Conservation (phyloP, 75 land plant genomes). For the Pinus taeda region DNA sequence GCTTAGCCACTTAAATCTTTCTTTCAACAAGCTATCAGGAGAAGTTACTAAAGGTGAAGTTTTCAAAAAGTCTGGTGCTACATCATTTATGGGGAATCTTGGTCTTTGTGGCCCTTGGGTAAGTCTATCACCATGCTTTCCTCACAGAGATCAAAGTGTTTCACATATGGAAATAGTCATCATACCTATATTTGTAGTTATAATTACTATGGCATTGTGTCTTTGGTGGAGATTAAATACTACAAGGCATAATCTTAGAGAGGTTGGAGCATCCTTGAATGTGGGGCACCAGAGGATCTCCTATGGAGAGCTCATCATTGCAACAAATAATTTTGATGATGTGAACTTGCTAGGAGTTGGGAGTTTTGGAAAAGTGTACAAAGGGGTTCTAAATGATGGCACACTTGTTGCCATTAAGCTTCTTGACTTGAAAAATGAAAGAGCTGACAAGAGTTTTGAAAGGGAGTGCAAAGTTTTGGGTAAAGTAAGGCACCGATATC, state of each 20-base stretch:
- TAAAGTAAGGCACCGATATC: conserved; percentile 20
- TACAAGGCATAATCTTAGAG: background rate
- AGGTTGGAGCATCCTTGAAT: background rate
- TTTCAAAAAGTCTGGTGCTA: background rate
- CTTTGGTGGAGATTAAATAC: background rate
- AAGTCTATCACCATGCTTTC: background rate
- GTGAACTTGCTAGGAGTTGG: conserved; percentile 9
- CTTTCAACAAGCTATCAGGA: conserved; percentile 23
- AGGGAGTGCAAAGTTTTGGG: conserved; percentile 25
- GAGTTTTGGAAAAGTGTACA: conserved; percentile 5
- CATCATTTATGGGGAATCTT: conserved; percentile 14
- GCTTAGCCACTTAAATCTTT: conserved; percentile 31
- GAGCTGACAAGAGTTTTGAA: conserved; percentile 13
- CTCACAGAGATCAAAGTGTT: background rate
- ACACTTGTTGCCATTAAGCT: conserved; percentile 35
- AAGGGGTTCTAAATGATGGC: conserved; percentile 19
- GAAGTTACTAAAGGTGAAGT: conserved; percentile 10
- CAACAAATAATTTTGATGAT: conserved; percentile 7
- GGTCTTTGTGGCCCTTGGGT: conserved; percentile 11
- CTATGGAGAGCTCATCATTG: background rate
- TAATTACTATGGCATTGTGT: background rate
- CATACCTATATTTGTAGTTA: background rate
- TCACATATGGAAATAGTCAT: background rate
- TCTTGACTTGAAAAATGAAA: conserved; percentile 17
- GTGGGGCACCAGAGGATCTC: background rate